Evolutionary conservation across 1,139 yeast species (phyloP).

Genomic region (Candida frijolesensis): DNA sequence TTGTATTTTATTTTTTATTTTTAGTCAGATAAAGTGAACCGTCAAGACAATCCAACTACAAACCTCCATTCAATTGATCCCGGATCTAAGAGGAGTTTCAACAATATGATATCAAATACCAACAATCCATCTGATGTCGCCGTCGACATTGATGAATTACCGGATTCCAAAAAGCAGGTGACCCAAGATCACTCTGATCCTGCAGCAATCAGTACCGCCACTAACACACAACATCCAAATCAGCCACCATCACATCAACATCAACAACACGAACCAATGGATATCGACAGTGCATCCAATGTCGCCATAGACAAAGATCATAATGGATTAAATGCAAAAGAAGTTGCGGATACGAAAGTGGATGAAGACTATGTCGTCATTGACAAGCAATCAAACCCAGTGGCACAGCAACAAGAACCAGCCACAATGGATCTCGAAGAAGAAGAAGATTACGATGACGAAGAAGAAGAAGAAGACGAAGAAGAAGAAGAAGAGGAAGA

Average conservation of each 20-base stretch:
- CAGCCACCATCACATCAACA: conserved; percentile 8
- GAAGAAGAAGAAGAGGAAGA: conserved; percentile 11
- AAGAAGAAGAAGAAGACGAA: conserved; percentile 9
- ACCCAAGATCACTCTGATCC: conserved; percentile 14
- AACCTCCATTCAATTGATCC: conserved; percentile 14
- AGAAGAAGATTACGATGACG: conserved; percentile 9
- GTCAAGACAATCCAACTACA: conserved; percentile 1
- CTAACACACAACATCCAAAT: conserved; percentile 6
- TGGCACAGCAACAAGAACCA: conserved; percentile 8
- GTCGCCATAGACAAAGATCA: conserved; percentile 1
- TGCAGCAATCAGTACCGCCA: conserved; percentile 17
- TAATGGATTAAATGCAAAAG: background rate
- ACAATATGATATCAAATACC: conserved; percentile 18
- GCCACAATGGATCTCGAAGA: conserved; percentile 9
- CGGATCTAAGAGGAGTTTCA: conserved; percentile 17
- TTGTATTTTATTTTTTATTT: background rate
- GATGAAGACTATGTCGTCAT: conserved; percentile 10
- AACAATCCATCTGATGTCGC: conserved; percentile 13
- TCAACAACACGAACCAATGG: conserved; percentile 7
- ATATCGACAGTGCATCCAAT: conserved; percentile 8
- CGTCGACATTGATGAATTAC: conserved; percentile 11
- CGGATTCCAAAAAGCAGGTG: conserved; percentile 11
- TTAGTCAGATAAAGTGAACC: conserved; percentile 8
- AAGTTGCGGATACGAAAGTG: conserved; percentile 14
- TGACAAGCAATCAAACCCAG: conserved; percentile 1